Conservation (phyloP, 352 stramenopile genomes). For the Phytophthora megakarya region DNA sequence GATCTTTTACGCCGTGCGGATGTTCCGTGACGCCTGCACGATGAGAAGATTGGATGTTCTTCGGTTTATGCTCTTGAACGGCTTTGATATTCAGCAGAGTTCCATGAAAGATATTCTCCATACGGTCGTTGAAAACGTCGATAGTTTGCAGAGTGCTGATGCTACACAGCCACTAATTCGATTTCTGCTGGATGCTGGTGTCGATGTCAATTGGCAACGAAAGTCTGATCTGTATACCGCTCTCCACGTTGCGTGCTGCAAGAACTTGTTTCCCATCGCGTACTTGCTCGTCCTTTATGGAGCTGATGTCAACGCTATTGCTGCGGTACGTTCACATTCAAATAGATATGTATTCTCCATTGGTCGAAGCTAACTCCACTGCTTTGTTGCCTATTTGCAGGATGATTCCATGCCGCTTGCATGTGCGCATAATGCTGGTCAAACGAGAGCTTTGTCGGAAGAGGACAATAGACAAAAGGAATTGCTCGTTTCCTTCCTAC, state of each 20-base stretch:
- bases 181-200: constrained; percentile 62
- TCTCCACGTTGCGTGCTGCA: constrained; percentile 67
- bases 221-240: constrained; percentile 64
- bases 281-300: constrained; percentile 74
- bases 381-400: constrained; percentile 26
- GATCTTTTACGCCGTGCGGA: constrained; percentile 67
- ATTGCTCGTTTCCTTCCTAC: constrained; percentile 46
- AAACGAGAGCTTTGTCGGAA: constrained; percentile 1
- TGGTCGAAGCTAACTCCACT: background rate
- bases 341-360: background rate
- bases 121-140: constrained; percentile 46
- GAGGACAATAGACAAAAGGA: constrained; percentile 32
- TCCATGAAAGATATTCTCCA: constrained; percentile 64
- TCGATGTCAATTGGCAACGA: constrained; percentile 79
- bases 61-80: constrained; percentile 64
- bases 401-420: constrained; percentile 71
- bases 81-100: constrained; percentile 66
- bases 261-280: constrained; percentile 62
- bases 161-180: constrained; percentile 54
- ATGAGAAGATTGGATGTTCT: constrained; percentile 57
- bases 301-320: constrained; percentile 77
- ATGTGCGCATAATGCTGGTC: constrained; percentile 44
- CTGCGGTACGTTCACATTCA: constrained; percentile 40
- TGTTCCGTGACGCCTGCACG: constrained; percentile 67
- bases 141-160: constrained; percentile 40